Conservation (phyloP, 2,329 filamentous ascomycete genomes). For the Talaromyces verruculosus region DNA sequence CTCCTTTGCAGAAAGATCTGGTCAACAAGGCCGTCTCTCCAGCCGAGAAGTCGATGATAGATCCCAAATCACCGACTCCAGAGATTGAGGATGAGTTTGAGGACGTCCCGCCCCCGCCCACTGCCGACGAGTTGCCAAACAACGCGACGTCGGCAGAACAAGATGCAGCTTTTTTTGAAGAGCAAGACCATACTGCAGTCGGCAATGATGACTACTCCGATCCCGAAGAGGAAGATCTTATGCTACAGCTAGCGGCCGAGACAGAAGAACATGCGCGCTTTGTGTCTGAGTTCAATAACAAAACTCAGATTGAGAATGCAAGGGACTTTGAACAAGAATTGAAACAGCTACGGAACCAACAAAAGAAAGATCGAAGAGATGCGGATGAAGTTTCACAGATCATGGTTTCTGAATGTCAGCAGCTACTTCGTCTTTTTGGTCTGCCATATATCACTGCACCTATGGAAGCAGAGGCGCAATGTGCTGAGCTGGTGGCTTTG, state of each 20-base stretch:
- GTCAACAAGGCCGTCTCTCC: background rate
- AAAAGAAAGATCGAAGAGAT: conserved; percentile 93
- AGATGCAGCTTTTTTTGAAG: conserved; percentile 19
- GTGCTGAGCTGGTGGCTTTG: conserved; percentile 81
- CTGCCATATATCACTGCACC: conserved; percentile 95
- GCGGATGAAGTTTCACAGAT: conserved; percentile 95
- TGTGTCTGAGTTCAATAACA: conserved; percentile 79
- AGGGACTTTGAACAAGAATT: conserved; percentile 85
- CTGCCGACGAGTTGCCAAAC: conserved; percentile 19
- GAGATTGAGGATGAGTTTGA: conserved; percentile 58
- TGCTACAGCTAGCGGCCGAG: conserved; percentile 82
- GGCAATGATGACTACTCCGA: conserved; percentile 69
- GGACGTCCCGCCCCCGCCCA: conserved; percentile 43
- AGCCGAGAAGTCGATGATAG: conserved; percentile 9
- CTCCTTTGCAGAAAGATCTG: background rate
- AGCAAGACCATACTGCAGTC: conserved; percentile 30
- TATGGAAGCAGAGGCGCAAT: conserved; percentile 98
- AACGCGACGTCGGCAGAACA: conserved; percentile 30
- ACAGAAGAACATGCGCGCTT: conserved; percentile 93
- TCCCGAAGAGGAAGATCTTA: conserved; percentile 85
- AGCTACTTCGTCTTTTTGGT: conserved; percentile 84
- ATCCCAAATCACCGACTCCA: conserved; percentile 45
- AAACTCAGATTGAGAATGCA: conserved; percentile 66
- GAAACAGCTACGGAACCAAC: conserved; percentile 82
- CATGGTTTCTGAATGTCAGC: conserved; percentile 94